Conservation (phyloP, 352 stramenopile species). For the Globisporangium emineosum region DNA sequence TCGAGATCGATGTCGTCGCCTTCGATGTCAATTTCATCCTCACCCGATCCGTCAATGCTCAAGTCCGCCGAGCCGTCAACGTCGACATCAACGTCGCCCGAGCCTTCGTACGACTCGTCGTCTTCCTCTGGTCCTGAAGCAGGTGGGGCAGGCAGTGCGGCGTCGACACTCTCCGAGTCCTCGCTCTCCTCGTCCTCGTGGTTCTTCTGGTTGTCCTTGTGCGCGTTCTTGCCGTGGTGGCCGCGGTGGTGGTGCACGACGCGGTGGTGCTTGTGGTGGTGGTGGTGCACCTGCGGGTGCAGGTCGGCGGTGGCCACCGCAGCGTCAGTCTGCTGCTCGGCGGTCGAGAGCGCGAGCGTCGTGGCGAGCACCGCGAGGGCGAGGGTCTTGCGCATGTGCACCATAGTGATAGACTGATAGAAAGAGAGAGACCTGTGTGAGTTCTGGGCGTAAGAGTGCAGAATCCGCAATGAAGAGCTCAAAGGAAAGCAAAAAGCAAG, state of each 20-base stretch:
- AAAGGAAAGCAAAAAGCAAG: neutral
- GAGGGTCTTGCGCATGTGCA: slow-evolving; percentile 21
- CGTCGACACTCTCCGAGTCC: slow-evolving; percentile 2
- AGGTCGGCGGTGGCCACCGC: neutral
- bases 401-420: slow-evolving; percentile 9
- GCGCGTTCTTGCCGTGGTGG: slow-evolving; percentile 3
- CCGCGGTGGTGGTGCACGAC: slow-evolving; percentile 12
- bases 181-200: neutral
- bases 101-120: slow-evolving; percentile 15
- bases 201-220: slow-evolving; percentile 2
- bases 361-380: slow-evolving; percentile 19
- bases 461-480: slow-evolving; percentile 13
- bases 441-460: neutral
- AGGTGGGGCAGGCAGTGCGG: neutral
- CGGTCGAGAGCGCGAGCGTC: slow-evolving; percentile 10
- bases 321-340: slow-evolving; percentile 2
- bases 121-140: slow-evolving; percentile 12
- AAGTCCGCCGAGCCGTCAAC: slow-evolving; percentile 25
- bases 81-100: slow-evolving; percentile 25
- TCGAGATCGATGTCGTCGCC: slow-evolving; percentile 26
- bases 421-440: neutral
- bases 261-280: slow-evolving; percentile 14
- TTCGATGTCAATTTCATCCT: slow-evolving; percentile 26
- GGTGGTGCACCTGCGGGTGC: slow-evolving; percentile 12
- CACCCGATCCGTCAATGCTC: slow-evolving; percentile 25